Conservation (phyloP, 2,329 filamentous ascomycete genomes). For the Trichoderma sp. region DNA sequence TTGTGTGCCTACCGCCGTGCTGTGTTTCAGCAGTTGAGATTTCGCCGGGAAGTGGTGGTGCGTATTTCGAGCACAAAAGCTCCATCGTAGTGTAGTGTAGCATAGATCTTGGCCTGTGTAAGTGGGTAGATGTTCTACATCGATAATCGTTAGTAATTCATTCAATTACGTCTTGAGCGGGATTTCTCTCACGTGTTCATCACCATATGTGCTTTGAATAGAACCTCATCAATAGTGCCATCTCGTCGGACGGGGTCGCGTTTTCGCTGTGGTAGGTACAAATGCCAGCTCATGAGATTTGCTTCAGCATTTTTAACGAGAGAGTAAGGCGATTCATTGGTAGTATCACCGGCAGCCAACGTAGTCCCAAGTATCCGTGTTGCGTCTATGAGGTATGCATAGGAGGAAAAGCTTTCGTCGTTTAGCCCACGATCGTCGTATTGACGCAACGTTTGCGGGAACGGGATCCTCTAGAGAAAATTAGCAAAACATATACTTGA, state of each 20-base stretch:
- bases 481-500: background rate
- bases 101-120: constrained; percentile 28
- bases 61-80: constrained; percentile 29
- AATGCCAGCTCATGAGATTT: constrained; percentile 66
- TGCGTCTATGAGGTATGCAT: constrained; percentile 75
- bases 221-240: constrained; percentile 72
- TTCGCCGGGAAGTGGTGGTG: constrained; percentile 27
- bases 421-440: constrained; percentile 72
- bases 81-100: constrained; percentile 30
- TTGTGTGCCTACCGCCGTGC: constrained; percentile 25
- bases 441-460: constrained; percentile 62
- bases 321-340: constrained; percentile 36
- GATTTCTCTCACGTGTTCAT: constrained; percentile 45
- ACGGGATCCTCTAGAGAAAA: background rate
- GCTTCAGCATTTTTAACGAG: constrained; percentile 38
- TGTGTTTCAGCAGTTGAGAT: constrained; percentile 24
- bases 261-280: constrained; percentile 71
- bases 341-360: constrained; percentile 48
- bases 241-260: constrained; percentile 62
- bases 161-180: too few species aligned
- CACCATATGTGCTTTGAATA: constrained; percentile 82
- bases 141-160: background rate
- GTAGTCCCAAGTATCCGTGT: constrained; percentile 67
- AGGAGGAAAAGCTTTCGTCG: constrained; percentile 70
- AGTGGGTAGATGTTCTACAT: constrained; percentile 26